Evolutionary conservation across 371 early-diverging fungal species (phyloP).

Genomic region (Chytridium lagenaria): DNA sequence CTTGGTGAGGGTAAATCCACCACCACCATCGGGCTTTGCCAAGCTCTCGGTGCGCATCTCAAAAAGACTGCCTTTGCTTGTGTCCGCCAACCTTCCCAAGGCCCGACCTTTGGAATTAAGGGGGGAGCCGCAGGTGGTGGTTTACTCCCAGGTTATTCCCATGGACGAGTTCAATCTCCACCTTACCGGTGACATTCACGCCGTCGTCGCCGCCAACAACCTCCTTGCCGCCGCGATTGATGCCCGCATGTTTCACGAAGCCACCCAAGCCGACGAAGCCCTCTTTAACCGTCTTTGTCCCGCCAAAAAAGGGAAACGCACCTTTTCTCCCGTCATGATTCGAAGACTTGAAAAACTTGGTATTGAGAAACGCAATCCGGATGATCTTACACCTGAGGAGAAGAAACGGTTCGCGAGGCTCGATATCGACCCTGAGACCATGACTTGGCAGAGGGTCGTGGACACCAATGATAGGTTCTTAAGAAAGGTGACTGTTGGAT

Average conservation of each 20-base stretch:
- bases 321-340: conserved; percentile 84
- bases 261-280: conserved; percentile 82
- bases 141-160: conserved; percentile 97
- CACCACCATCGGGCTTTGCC: conserved; percentile 91
- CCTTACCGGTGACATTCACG: conserved; percentile 97
- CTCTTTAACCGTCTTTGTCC: conserved; percentile 91
- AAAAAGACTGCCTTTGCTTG: conserved; percentile 89
- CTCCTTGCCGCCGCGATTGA: conserved; percentile 95
- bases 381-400: conserved; percentile 81
- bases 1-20: conserved; percentile 98
- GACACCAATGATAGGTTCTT: conserved; percentile 96
- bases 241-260: conserved; percentile 96
- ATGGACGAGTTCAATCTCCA: conserved; percentile 99
- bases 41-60: conserved; percentile 93
- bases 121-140: conserved; percentile 98
- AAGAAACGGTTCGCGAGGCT: conserved; percentile 79
- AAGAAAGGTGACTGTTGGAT: conserved; percentile 87
- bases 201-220: conserved; percentile 96
- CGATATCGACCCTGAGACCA: conserved; percentile 89
- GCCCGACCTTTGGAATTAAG: conserved; percentile 98
- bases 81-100: conserved; percentile 96
- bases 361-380: conserved; percentile 79
- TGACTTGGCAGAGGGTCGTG: conserved; percentile 94
- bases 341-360: conserved; percentile 82
- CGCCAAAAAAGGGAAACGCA: conserved; percentile 79